Conservation (phyloP, 345 rosid genomes). For the Syzygium grande region DNA sequence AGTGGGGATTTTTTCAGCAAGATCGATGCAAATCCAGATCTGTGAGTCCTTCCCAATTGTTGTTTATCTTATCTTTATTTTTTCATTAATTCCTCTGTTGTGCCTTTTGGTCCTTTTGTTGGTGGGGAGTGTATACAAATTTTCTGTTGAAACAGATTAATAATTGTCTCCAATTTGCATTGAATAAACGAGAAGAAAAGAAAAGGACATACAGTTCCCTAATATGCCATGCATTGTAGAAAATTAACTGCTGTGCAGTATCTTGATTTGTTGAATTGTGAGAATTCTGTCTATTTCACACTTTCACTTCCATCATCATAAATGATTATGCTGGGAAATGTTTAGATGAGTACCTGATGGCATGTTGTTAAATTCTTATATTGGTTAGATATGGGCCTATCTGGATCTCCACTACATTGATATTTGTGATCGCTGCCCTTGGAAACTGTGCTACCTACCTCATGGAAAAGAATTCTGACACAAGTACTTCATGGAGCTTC, state of each 20-base stretch:
- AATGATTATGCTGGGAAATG: background rate
- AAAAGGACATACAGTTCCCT: background rate
- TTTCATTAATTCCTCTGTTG: background rate
- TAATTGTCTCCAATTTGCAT: background rate
- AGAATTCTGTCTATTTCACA: background rate
- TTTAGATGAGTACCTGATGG: background rate
- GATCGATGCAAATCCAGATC: conserved; percentile 89
- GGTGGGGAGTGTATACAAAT: background rate
- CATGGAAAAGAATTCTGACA: conserved; percentile 41
- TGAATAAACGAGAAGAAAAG: background rate
- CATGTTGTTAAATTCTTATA: background rate
- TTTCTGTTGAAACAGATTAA: background rate
- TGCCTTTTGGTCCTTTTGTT: background rate
- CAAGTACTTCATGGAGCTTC: conserved; percentile 64
- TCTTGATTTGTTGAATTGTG: background rate
- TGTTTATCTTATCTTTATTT: background rate
- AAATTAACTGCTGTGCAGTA: background rate
- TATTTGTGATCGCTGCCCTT: conserved; percentile 67
- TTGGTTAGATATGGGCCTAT: conserved; percentile 74
- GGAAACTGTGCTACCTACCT: conserved; percentile 91
- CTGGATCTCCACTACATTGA: conserved; percentile 89
- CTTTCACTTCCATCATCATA: background rate
- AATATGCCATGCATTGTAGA: background rate
- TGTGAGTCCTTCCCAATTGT: conserved; percentile 44
- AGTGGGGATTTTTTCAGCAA: conserved; percentile 81